Evolutionary conservation across 225 moss, liverwort and hornwort genomes (phyloP).

Genomic region (Anthoceros angustus): DNA sequence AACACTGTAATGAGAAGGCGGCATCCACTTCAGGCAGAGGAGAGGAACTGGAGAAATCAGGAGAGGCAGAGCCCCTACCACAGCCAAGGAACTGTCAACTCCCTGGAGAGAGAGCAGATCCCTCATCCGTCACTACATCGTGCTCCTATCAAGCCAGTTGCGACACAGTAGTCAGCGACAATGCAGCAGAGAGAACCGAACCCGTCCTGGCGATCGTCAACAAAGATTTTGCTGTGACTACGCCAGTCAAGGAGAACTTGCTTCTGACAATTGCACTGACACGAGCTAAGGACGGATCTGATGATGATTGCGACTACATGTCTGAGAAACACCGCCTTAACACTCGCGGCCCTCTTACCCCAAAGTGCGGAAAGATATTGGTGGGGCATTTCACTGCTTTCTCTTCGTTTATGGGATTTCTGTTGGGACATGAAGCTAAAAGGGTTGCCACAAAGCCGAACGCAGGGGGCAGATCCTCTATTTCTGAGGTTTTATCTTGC

Average conservation of each 20-base stretch:
- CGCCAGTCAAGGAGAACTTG: slow-evolving; percentile 42
- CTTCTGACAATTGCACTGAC: slow-evolving; percentile 45
- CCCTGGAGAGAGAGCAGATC: too few species aligned
- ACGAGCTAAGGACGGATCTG: slow-evolving; percentile 6
- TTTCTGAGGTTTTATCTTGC: slow-evolving; percentile 38
- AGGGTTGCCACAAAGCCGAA: slow-evolving; percentile 46
- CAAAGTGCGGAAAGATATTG: slow-evolving; percentile 16
- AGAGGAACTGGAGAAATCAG: neutral
- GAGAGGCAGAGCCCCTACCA: neutral
- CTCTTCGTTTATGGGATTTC: slow-evolving; percentile 31
- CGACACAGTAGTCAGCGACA: neutral
- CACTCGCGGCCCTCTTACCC: neutral
- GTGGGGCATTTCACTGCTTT: slow-evolving; percentile 45
- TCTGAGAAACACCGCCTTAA: slow-evolving; percentile 6
- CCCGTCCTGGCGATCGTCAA: slow-evolving; percentile 36
- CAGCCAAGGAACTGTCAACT: too few species aligned
- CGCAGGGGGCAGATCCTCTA: slow-evolving; percentile 58
- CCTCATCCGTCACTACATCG: neutral
- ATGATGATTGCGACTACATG: neutral
- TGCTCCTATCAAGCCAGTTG: neutral
- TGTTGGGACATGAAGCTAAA: slow-evolving; percentile 34
- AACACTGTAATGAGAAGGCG: neutral
- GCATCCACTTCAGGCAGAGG: neutral
- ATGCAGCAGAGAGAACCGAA: neutral
- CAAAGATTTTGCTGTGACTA: slow-evolving; percentile 42